A percentile compares a stretch with the other conserved stretches of the same genome.
phyloP scores from a whole-genome alignment of 805 yeast species.

The Metschnikowia matae region DNA sequence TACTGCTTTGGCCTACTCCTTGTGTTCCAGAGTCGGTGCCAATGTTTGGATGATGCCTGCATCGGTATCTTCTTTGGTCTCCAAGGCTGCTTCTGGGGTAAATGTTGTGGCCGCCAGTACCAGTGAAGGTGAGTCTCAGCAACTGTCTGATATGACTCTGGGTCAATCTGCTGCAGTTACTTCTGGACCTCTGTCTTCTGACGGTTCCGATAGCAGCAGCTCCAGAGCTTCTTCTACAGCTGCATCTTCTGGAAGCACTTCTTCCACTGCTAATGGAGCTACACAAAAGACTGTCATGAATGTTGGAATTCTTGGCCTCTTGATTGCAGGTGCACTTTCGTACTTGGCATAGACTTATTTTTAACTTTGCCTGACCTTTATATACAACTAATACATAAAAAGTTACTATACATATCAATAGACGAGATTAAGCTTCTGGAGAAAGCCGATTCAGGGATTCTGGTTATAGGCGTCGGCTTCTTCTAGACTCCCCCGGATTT shows the following conservation, averaged over 20 bases:
- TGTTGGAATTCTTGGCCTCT: not conserved
- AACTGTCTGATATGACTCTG: conserved; percentile 6
- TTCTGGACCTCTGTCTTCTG: conserved; percentile 4
- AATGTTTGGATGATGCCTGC: conserved; percentile 45
- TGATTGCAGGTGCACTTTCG: not conserved
- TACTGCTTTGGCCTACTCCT: conserved; percentile 39
- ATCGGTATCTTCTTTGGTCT: conserved; percentile 29
- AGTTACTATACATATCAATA: too few relatives aligned
- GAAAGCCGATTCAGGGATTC: not conserved
- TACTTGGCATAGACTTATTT: not conserved
- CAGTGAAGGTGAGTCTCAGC: conserved; percentile 1
- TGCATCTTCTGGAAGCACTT: not conserved
- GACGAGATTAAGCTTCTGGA: not conserved
- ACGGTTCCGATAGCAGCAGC: conserved; percentile 2
- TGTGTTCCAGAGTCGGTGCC: conserved; percentile 41
- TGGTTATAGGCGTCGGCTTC: not conserved
- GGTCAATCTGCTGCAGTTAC: conserved; percentile 9
- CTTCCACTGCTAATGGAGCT: conserved; percentile 6
- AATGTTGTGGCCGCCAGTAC: conserved; percentile 6
- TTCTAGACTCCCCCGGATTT: not conserved
- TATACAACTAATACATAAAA: not conserved
- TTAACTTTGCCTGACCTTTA: not conserved
- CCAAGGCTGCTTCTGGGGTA: conserved; percentile 21
- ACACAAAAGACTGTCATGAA: not conserved
- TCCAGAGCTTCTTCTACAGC: not conserved